These are phyloP conservation scores for Penicillium psychrosexuale DNA, from an alignment of 2,329 filamentous ascomycete species.

Conservation along the genomic window DNA sequence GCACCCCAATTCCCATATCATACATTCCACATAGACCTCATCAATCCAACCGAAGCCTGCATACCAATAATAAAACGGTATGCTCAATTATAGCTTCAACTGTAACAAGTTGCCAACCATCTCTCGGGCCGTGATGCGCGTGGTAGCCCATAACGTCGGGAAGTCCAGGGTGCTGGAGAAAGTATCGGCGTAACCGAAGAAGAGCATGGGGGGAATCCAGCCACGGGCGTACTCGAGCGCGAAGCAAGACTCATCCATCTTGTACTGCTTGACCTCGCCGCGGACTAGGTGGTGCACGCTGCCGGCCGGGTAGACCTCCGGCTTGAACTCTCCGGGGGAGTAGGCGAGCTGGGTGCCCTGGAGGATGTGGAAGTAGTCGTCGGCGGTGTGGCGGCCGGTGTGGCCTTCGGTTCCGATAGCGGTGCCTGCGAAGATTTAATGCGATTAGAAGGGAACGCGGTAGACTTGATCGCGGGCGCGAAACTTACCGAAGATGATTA, in stretches of 20 bases:
- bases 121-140: conserved; percentile 67
- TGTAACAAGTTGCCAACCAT: conserved; percentile 70
- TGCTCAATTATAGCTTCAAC: conserved; percentile 61
- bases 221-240: conserved; percentile 51
- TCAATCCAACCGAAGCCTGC: not conserved
- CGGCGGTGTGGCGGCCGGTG: conserved; percentile 81
- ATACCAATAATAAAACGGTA: not conserved
- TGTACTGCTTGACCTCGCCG: conserved; percentile 74
- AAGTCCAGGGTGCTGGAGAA: conserved; percentile 79
- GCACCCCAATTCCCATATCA: not conserved
- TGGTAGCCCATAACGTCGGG: conserved; percentile 79
- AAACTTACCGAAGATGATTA: conserved; percentile 72
- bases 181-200: conserved; percentile 82
- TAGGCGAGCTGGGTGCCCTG: conserved; percentile 40
- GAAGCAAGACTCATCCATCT: conserved; percentile 42
- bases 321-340: conserved; percentile 37
- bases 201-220: conserved; percentile 91
- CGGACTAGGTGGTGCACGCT: conserved; percentile 43
- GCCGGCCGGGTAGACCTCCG: conserved; percentile 39
- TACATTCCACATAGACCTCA: conserved; percentile 9
- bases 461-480: not conserved
- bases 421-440: conserved; percentile 25
- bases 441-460: not conserved
- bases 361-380: conserved; percentile 94
- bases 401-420: conserved; percentile 76